Conservation (phyloP, 2,329 filamentous ascomycete genomes). For the Ophiocordyceps camponoti-floridani region DNA sequence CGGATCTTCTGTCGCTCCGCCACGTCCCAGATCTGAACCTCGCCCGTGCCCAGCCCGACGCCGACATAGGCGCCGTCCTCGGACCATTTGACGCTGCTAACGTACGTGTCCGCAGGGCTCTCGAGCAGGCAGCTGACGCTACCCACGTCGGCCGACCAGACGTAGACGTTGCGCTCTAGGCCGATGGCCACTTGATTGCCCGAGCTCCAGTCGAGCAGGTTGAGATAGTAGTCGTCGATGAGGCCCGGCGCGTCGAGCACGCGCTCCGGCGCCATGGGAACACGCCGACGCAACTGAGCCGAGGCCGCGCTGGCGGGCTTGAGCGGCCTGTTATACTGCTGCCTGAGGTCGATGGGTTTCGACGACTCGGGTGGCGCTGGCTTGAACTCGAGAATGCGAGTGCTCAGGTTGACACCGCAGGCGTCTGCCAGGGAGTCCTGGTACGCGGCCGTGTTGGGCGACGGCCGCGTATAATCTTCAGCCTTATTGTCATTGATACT, state of each 20-base stretch:
- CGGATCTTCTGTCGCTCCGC: conserved; percentile 88
- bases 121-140: conserved; percentile 79
- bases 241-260: conserved; percentile 91
- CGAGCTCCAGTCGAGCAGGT: conserved; percentile 95
- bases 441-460: conserved; percentile 78
- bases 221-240: conserved; percentile 97
- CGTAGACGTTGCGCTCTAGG: conserved; percentile 89
- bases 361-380: conserved; percentile 94
- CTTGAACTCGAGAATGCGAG: conserved; percentile 95
- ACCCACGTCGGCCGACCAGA: conserved; percentile 94
- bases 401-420: conserved; percentile 84
- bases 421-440: conserved; percentile 80
- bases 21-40: conserved; percentile 99
- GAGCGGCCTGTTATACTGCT: conserved; percentile 94
- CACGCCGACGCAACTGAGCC: conserved; percentile 77
- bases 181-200: conserved; percentile 97
- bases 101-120: conserved; percentile 76
- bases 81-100: conserved; percentile 98
- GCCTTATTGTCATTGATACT: conserved; percentile 56
- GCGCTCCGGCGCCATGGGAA: conserved; percentile 86
- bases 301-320: conserved; percentile 57
- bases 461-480: conserved; percentile 54
- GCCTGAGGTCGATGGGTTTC: conserved; percentile 91
- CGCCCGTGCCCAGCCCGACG: conserved; percentile 83
- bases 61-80: conserved; percentile 92